Evolutionary conservation across 306 rosid genomes (phyloP), one percentile per base, ranked within the genome.

Genomic region (Macrotyloma uniflorum): DNA sequence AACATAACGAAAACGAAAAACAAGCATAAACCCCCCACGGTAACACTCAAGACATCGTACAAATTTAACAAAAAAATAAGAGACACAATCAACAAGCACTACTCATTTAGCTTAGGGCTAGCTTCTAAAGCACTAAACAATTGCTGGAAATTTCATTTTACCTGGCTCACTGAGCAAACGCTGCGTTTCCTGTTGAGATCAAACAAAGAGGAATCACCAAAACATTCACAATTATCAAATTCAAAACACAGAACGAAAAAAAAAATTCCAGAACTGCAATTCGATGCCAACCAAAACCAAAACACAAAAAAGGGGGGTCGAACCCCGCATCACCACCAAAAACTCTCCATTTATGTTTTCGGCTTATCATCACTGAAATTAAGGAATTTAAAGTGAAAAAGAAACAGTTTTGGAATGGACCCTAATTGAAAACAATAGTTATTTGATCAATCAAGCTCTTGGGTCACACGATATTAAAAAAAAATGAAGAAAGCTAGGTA

Each of bases 131-230:
- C 69, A 61, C 57, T 12, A 30, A 18, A 43, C 15, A 5, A 32
- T 10, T 13, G 67, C 12, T 7, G 11, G 5, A 28, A 63, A 23
- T 30, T 54, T 5, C 38, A 79, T 61, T 72, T 62, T 46, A 92
- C 98, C 98, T 33, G 98, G 98, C 85, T 94, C 98, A 89, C 98
- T 94, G 59, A 94, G 93, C 68, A 94, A 93, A 76, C 97, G 97
- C 88, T 94, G 98, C 66, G 98, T 94, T 87, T 94, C 98, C 98
- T 92, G 90, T 78, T 1, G 15, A 75, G 85, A 86, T 84, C 80
- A 85, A 26, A 58, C 38, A 69, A 70, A 67, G 2, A 64, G 40
- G 43, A 32, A 23, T 54, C 8, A 82, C 33, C 40, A 85, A 63
- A 81, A 30, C 8, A 35, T 49, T 22, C 40, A 72, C 50, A 66